These are phyloP conservation scores for Colletotrichum destructivum DNA, from an alignment of 2,329 filamentous ascomycete species.

Conservation along the genomic window DNA sequence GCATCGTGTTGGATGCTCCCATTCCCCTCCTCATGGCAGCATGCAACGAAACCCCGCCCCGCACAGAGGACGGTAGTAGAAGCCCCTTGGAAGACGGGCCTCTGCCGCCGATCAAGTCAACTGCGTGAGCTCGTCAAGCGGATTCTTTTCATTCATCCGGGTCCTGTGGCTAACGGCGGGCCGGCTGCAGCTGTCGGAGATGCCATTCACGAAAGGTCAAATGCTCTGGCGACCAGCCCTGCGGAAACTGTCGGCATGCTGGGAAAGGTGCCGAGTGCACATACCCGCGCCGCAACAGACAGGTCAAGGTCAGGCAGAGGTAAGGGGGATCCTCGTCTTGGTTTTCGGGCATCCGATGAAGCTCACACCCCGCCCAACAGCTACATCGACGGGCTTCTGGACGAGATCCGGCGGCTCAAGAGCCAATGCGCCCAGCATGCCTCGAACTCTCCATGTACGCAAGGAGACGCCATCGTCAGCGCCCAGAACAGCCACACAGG, in stretches of 20 bases:
- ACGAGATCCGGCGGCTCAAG: constrained; percentile 53
- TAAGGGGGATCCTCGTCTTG: constrained; percentile 33
- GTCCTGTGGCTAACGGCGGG: constrained; percentile 40
- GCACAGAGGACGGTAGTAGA: constrained; percentile 26
- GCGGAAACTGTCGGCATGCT: constrained; percentile 51
- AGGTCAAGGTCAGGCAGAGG: constrained; percentile 54
- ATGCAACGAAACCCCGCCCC: constrained; percentile 37
- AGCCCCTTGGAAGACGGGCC: constrained; percentile 36
- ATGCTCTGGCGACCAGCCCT: constrained; percentile 53
- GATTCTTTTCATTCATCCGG: too few species aligned
- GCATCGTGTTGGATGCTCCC: constrained; percentile 27
- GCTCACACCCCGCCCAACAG: constrained; percentile 36
- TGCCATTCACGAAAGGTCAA: constrained; percentile 55
- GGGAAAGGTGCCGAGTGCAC: constrained; percentile 50
- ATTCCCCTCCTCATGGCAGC: constrained; percentile 23
- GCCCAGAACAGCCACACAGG: constrained; percentile 4
- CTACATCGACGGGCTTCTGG: constrained; percentile 53
- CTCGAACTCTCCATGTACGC: background rate
- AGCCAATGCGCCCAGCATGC: constrained; percentile 25
- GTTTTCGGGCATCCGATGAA: constrained; percentile 43
- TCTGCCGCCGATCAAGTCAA: constrained; percentile 42
- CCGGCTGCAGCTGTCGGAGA: constrained; percentile 44
- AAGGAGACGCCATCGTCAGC: background rate
- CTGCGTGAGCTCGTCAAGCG: constrained; percentile 32
- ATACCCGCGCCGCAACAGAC: constrained; percentile 52